Evolutionary conservation across 495 filamentous ascomycete genomes (phyloP), one percentile per base, ranked within the genome.

Genomic region (Halenospora varia): DNA sequence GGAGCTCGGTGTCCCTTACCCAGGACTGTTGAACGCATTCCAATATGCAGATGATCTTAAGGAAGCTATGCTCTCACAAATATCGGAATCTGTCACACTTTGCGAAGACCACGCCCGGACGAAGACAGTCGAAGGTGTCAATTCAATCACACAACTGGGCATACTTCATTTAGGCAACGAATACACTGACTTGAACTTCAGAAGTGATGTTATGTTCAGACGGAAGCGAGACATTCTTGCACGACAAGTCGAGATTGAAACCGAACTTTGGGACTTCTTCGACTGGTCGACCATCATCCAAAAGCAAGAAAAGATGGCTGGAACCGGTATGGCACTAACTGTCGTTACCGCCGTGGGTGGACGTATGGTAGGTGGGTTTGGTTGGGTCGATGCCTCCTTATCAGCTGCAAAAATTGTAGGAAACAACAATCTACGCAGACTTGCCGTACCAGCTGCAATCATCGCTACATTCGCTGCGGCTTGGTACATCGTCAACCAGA

Each of bases 11-110:
- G 85, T 97, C 18, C 77, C 82, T 25, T 98, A 98, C 65, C 89
- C 89, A 2, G 94, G 94, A 25, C 66, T 97, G 9, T 86, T 94
- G 62, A 77, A 81, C 23, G 91, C 85, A 0, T 97, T 94, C 77
- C 80, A 92, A 62, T 98, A 94, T 70, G 94, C 94, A 10, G 95
- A 97, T 61, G 91, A 96, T 41, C 72, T 97, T 58, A 93, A 96
- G 69, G 75, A 86, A 48, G 92, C 93, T 4, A 97, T 98, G 87
- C 79, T 98, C 2, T 82, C 91, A 26, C 83, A 89, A 56, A 90
- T 98, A 44, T 84, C 92, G 2, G 75, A 81, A 1, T 86, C 89
- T 0, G 92, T 97, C 18, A 79, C 76, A 0, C 66, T 73, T 15
- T 96, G 91, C 64, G 94, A 98, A 70, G 87, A 95, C 39, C 82